These are phyloP conservation scores for Microdochium nivale DNA, from an alignment of 2,329 filamentous ascomycete genomes.

Conservation along the genomic window DNA sequence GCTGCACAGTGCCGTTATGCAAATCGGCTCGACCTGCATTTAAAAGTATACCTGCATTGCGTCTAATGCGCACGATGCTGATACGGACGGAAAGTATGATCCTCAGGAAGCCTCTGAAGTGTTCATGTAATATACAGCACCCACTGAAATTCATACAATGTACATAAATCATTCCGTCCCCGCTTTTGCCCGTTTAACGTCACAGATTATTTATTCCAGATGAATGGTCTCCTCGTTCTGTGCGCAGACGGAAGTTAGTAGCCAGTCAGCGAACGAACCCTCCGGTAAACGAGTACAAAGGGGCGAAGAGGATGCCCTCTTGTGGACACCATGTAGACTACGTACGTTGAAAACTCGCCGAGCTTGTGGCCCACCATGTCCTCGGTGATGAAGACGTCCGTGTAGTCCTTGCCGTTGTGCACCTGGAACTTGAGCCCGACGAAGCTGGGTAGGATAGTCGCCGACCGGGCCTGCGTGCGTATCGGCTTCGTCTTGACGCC, in stretches of 20 bases:
- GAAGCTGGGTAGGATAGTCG: slow-evolving; percentile 87
- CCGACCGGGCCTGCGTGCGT: slow-evolving; percentile 76
- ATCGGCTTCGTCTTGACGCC: slow-evolving; percentile 64
- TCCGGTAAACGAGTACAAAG: too few species aligned
- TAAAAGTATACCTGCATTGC: too few species aligned
- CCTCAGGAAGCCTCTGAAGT: neutral
- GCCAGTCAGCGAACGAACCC: neutral
- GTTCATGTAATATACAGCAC: neutral
- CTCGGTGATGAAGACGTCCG: slow-evolving; percentile 77
- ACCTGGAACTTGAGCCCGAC: slow-evolving; percentile 84
- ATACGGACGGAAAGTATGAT: too few species aligned
- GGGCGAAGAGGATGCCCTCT: too few species aligned
- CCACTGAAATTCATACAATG: neutral
- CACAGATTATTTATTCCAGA: slow-evolving; percentile 26
- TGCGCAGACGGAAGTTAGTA: too few species aligned
- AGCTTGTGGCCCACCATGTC: slow-evolving; percentile 96
- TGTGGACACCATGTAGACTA: too few species aligned
- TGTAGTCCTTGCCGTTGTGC: slow-evolving; percentile 84
- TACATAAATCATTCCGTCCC: neutral
- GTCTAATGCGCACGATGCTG: too few species aligned
- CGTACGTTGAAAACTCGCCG: slow-evolving; percentile 84
- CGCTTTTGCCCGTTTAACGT: neutral
- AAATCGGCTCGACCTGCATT: too few species aligned
- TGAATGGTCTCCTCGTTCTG: slow-evolving; percentile 51
- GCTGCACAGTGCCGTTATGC: too few species aligned